These are phyloP conservation scores for Fusarium torreyae DNA, from an alignment of 2,329 filamentous ascomycete species.

Conservation along the genomic window DNA sequence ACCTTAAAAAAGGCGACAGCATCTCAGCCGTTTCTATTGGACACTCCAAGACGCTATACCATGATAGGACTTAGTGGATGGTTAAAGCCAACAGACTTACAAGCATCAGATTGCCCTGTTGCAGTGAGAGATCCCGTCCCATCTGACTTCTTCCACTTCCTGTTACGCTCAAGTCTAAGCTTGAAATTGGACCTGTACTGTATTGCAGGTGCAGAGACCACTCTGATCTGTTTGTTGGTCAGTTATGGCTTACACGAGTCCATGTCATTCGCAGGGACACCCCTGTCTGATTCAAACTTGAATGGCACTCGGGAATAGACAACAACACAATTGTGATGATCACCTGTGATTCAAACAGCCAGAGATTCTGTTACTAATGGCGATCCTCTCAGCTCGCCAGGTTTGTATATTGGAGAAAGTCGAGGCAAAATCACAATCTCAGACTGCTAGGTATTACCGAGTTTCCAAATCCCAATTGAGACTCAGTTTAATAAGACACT, in stretches of 20 bases:
- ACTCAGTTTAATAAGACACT: not conserved
- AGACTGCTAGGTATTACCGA: not conserved
- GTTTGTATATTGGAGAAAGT: too few relatives aligned
- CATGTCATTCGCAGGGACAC: slow-evolving; percentile 7
- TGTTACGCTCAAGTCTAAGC: not conserved
- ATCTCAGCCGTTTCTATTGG: slow-evolving; percentile 2
- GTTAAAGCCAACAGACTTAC: slow-evolving; percentile 36
- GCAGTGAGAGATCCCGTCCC: slow-evolving; percentile 4
- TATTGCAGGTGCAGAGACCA: not conserved
- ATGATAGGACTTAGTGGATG: not conserved
- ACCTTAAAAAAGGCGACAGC: slow-evolving; percentile 16
- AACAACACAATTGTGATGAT: not conserved
- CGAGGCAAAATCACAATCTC: not conserved
- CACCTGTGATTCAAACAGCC: slow-evolving; percentile 1
- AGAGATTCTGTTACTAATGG: not conserved
- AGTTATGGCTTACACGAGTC: slow-evolving; percentile 7
- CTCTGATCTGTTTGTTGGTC: not conserved
- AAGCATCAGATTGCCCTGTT: slow-evolving; percentile 22
- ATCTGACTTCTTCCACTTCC: not conserved
- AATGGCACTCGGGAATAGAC: slow-evolving; percentile 15
- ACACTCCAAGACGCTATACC: not conserved
- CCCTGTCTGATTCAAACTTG: slow-evolving; percentile 8
- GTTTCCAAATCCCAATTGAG: not conserved
- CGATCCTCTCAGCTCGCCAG: too few relatives aligned
- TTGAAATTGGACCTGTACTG: not conserved